Conservation (phyloP, 2,329 filamentous ascomycete genomes). For the Trichoderma atrobrunneum region DNA sequence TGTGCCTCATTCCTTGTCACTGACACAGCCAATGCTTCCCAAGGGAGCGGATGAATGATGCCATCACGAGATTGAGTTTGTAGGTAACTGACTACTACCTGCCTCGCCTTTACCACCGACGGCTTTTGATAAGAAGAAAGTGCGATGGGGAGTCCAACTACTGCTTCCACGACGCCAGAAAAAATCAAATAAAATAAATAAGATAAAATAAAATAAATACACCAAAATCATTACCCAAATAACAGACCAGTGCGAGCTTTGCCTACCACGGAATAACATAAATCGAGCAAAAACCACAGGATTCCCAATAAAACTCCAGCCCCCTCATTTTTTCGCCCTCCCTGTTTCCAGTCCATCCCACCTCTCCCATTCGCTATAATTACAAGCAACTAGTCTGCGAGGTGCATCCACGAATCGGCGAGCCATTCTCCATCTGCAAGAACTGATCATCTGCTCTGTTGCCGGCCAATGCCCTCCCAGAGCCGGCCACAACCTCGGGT, state of each 20-base stretch:
- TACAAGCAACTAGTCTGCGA: background rate
- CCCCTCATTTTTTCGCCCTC: background rate
- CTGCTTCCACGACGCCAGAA: background rate
- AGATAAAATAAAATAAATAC: background rate
- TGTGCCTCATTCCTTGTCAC: background rate
- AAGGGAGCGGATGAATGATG: background rate
- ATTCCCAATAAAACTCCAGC: background rate
- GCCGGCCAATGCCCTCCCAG: background rate
- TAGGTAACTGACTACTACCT: background rate
- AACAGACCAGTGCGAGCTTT: background rate
- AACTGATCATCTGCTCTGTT: slow-evolving; percentile 17
- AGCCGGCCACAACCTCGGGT: slow-evolving; percentile 1
- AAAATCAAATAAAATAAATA: background rate
- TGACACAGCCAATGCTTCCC: background rate
- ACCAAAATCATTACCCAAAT: background rate
- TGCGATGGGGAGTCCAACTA: background rate
- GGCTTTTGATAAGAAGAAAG: background rate
- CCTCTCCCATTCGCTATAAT: slow-evolving; percentile 8
- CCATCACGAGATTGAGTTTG: background rate
- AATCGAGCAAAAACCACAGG: background rate
- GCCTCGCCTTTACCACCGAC: background rate
- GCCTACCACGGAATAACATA: background rate
- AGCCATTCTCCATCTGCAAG: slow-evolving; percentile 13
- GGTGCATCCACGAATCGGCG: slow-evolving; percentile 11
- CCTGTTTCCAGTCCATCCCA: background rate